Evolutionary conservation across 164 flowering plant genomes (phyloP).

Genomic region (Dillenia turbinata): DNA sequence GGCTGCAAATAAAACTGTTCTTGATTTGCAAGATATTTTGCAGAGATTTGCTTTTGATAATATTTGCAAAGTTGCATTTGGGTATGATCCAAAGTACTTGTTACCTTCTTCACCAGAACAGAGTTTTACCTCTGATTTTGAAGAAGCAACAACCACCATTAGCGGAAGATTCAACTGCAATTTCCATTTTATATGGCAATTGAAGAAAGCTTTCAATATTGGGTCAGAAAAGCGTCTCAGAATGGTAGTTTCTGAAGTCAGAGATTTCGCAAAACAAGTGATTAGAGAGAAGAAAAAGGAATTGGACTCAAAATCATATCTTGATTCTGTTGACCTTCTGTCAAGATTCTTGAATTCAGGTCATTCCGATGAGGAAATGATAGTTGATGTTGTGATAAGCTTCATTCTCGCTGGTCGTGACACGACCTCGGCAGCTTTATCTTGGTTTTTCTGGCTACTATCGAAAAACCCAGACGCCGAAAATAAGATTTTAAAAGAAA

Average conservation of each 20-base stretch:
- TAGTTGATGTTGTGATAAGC: conserved; percentile 29
- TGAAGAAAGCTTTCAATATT: conserved; percentile 16
- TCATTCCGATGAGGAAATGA: conserved; percentile 30
- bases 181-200: conserved; percentile 29
- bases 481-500: conserved; percentile 19
- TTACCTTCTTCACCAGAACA: conserved; percentile 27
- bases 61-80: conserved; percentile 49
- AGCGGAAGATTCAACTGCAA: conserved; percentile 19
- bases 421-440: conserved; percentile 30
- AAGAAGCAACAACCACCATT: conserved; percentile 20
- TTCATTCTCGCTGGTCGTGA: conserved; percentile 37
- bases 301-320: conserved; percentile 10
- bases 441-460: conserved; percentile 37
- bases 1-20: conserved; percentile 17
- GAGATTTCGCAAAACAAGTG: conserved; percentile 30
- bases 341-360: conserved; percentile 45
- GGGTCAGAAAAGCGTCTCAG: conserved; percentile 35
- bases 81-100: conserved; percentile 42
- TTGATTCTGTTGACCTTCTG: conserved; percentile 28
- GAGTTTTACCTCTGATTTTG: conserved; percentile 36
- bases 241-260: conserved; percentile 17
- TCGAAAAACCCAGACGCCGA: conserved; percentile 16
- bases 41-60: conserved; percentile 55
- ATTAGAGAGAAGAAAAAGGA: conserved; percentile 31
- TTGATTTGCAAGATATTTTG: conserved; percentile 53